phyloP scores from a whole-genome alignment of 139 green algal species.

The Gonium pectorale region DNA sequence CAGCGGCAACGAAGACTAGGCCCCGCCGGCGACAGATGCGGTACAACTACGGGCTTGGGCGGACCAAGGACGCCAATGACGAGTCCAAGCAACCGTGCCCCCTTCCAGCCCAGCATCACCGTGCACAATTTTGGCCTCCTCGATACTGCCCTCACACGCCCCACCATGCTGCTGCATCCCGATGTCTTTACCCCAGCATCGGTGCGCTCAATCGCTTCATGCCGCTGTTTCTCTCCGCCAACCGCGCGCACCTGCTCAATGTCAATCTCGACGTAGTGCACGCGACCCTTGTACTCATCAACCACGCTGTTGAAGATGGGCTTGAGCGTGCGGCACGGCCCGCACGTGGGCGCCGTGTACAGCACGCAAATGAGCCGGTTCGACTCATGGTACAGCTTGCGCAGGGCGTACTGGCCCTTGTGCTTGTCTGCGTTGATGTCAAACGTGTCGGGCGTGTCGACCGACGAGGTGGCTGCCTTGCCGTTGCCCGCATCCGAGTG shows the following conservation, averaged over 20 bases:
- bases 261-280: conserved; percentile 94
- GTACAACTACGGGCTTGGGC: too few species aligned
- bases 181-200: too few species aligned
- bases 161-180: too few species aligned
- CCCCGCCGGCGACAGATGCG: too few species aligned
- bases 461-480: background rate
- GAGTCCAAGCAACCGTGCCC: too few species aligned
- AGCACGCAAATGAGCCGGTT: conserved; percentile 87
- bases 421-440: conserved; percentile 78
- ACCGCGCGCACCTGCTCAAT: conserved; percentile 25
- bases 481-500: background rate
- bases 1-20: too few species aligned
- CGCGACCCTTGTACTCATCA: conserved; percentile 81
- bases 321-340: conserved; percentile 90
- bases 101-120: too few species aligned
- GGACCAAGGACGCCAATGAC: too few species aligned
- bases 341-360: conserved; percentile 87
- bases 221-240: too few species aligned
- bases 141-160: too few species aligned
- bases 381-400: conserved; percentile 98
- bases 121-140: too few species aligned
- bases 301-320: conserved; percentile 93
- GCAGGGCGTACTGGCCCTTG: conserved; percentile 93
- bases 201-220: background rate
- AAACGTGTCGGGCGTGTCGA: conserved; percentile 70